Conservation (phyloP, 805 yeast species). For the Candida dajiaensis region DNA sequence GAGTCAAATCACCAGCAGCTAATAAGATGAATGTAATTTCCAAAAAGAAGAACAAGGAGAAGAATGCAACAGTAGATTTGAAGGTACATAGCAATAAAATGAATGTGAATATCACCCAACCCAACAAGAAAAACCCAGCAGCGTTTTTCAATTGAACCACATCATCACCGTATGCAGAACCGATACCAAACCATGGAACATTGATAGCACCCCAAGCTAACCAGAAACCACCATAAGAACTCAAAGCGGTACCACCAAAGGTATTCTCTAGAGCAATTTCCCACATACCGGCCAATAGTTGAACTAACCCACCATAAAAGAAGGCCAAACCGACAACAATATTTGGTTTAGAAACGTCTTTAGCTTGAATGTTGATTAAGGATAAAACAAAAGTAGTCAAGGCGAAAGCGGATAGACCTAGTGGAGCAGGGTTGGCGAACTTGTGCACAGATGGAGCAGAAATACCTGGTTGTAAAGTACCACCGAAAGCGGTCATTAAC, state of each 20-base stretch:
- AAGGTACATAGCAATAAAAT: constrained; percentile 48
- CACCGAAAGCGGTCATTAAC: constrained; percentile 68
- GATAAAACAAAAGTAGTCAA: constrained; percentile 57
- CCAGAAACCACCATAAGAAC: constrained; percentile 70
- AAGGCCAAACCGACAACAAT: constrained; percentile 52
- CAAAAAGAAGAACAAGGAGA: constrained; percentile 47
- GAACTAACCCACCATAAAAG: constrained; percentile 60
- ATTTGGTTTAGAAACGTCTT: constrained; percentile 45
- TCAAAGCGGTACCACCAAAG: constrained; percentile 60
- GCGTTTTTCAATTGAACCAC: constrained; percentile 38
- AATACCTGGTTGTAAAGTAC: constrained; percentile 70
- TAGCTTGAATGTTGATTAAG: constrained; percentile 48
- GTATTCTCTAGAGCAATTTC: constrained; percentile 59
- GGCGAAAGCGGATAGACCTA: constrained; percentile 58
- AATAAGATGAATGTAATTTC: constrained; percentile 51
- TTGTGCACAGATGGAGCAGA: constrained; percentile 51
- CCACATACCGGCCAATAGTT: constrained; percentile 61
- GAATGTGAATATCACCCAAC: constrained; percentile 60
- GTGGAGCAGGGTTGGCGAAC: constrained; percentile 62
- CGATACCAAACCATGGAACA: constrained; percentile 55
- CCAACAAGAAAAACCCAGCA: constrained; percentile 52
- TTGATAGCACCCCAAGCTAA: constrained; percentile 54
- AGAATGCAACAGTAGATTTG: constrained; percentile 62
- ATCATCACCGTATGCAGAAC: constrained; percentile 41
- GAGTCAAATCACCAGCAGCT: constrained; percentile 44